phyloP scores from a whole-genome alignment of 345 rosid genomes.

The Citrus maxima region DNA sequence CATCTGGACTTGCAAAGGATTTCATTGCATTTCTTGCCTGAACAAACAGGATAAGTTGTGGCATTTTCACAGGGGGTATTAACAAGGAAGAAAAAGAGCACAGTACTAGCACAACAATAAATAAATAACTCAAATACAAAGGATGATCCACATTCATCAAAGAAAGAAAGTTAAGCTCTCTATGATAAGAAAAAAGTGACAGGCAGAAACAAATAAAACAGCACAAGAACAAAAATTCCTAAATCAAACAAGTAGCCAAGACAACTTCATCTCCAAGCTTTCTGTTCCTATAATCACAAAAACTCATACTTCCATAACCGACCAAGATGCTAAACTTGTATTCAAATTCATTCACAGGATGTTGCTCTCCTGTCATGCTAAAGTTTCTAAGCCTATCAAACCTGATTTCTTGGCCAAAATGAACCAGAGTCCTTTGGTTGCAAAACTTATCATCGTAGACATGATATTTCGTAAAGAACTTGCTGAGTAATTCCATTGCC shows the following conservation, averaged over 20 bases:
- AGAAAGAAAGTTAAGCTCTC: not conserved
- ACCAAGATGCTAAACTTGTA: not conserved
- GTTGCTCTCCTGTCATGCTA: not conserved
- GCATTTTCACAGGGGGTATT: conserved; percentile 4
- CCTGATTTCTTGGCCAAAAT: not conserved
- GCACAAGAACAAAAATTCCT: not conserved
- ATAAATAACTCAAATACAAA: not conserved
- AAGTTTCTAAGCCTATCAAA: not conserved
- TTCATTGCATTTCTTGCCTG: conserved; percentile 76
- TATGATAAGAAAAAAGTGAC: not conserved
- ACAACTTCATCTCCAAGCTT: not conserved
- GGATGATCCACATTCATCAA: not conserved
- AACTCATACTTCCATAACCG: not conserved
- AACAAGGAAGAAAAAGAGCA: not conserved
- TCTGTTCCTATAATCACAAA: not conserved
- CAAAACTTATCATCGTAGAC: not conserved
- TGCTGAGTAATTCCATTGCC: not conserved
- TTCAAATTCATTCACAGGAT: not conserved
- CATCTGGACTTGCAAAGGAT: conserved; percentile 81
- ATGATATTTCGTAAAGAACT: not conserved
- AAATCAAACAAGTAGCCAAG: not conserved
- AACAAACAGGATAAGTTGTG: conserved; percentile 15
- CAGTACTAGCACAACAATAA: not conserved
- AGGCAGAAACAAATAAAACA: not conserved
- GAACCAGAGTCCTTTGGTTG: not conserved